phyloP scores from a whole-genome alignment of 768 basidiomycete species.

The Boletus tomentosulus region DNA sequence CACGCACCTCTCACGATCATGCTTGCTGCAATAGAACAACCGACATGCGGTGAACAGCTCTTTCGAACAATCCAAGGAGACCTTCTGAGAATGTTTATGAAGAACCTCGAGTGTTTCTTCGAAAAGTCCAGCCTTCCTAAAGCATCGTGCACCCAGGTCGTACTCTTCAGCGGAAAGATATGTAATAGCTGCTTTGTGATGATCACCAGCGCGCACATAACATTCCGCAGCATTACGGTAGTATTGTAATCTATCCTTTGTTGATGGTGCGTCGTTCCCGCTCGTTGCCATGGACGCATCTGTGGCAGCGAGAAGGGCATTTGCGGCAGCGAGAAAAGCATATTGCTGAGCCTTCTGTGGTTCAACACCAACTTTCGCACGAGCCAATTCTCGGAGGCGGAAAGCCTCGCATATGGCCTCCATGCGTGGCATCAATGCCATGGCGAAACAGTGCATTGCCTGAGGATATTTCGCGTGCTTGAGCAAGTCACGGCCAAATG shows the following conservation, averaged over 20 bases:
- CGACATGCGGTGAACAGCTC: conserved; percentile 43
- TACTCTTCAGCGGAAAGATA: conserved; percentile 43
- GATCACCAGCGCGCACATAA: conserved; percentile 38
- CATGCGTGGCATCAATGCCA: conserved; percentile 42
- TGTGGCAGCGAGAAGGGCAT: conserved; percentile 36
- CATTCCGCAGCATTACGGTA: conserved; percentile 46
- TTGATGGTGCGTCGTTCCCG: conserved; percentile 19
- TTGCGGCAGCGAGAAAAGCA: conserved; percentile 45
- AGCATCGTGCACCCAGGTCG: conserved; percentile 41
- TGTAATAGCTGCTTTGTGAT: conserved; percentile 41
- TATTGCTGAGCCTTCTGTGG: conserved; percentile 21
- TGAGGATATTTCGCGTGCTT: conserved; percentile 40
- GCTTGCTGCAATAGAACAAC: conserved; percentile 40
- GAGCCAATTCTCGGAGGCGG: conserved; percentile 49
- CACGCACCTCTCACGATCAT: conserved; percentile 18
- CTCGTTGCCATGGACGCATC: conserved; percentile 26
- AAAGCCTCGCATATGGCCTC: conserved; percentile 49
- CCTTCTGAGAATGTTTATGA: conserved; percentile 21
- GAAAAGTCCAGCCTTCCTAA: conserved; percentile 45
- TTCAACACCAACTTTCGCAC: conserved; percentile 27
- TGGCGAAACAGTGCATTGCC: conserved; percentile 51
- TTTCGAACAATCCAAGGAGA: conserved; percentile 29
- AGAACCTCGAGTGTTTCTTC: conserved; percentile 51
- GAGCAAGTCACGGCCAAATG: conserved; percentile 39
- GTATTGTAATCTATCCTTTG: conserved; percentile 33